Percentiles rank a stretch among this genome's conserved stretches.
These are phyloP conservation scores for Trametes gibbosa DNA, from an alignment of 768 basidiomycete species.

Conservation along the genomic window DNA sequence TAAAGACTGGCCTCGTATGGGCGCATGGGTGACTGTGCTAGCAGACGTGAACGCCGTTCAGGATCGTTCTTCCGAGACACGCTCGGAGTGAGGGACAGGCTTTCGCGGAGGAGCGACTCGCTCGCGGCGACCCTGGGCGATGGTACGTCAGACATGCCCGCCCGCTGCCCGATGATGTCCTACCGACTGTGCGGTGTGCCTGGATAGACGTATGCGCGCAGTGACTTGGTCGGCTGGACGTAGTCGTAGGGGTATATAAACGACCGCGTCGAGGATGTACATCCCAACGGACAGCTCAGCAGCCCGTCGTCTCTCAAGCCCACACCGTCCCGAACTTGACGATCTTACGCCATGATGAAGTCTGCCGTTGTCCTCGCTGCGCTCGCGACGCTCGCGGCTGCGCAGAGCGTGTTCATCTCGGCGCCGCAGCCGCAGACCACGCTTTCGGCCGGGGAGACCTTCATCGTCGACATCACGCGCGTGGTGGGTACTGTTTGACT, in stretches of 20 bases:
- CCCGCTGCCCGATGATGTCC: neutral
- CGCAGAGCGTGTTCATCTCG: slow-evolving; percentile 33
- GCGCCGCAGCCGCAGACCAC: slow-evolving; percentile 20
- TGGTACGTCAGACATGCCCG: neutral
- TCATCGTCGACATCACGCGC: slow-evolving; percentile 32
- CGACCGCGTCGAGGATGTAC: neutral
- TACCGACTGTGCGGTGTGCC: neutral
- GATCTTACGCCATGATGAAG: neutral
- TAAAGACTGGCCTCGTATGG: too few species aligned
- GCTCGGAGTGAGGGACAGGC: neutral
- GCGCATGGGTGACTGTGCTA: too few species aligned
- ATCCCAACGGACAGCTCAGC: neutral
- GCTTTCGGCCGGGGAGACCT: neutral
- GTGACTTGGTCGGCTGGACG: neutral
- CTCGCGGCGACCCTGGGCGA: neutral
- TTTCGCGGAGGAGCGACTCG: neutral
- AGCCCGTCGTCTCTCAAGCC: neutral
- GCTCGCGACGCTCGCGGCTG: slow-evolving; percentile 23
- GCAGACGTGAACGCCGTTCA: neutral
- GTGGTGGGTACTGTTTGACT: neutral
- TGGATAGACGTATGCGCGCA: neutral
- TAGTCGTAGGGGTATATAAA: neutral
- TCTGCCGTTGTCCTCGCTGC: slow-evolving; percentile 16
- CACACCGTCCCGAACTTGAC: neutral
- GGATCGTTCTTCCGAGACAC: neutral